Evolutionary conservation across 208 protist genomes (phyloP), one percentile per base, ranked within the genome.

Genomic region (Trypanosoma rangeli): DNA sequence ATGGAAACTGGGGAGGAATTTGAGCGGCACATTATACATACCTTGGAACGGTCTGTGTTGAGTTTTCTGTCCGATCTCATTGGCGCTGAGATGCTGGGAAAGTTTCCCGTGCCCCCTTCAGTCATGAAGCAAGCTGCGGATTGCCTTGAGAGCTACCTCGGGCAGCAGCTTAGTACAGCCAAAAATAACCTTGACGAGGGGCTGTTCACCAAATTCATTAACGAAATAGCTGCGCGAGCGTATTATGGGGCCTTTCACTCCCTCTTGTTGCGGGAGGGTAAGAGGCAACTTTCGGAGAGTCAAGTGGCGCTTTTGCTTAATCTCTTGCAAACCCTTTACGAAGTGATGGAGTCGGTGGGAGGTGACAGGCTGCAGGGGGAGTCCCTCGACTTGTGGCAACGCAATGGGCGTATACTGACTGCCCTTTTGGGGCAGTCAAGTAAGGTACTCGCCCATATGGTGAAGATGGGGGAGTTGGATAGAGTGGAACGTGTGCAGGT

Each of bases 11-110:
- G 33, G 54, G 54, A 69, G 12, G 53, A 69, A 7, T 33, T 69
- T 60, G 22, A 50, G 33, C 7, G 16, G 33, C 54, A 69, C 29
- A 60, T 69, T 35, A 33, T 3, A 24, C 8, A 61, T 10, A 7
- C 3, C 8, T n/a, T 69, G 37, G 64, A 61, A 33, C 28, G 61
- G 24, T 37, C 64, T 2, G n/a, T 49, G 5, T 18, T 69, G 13
- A 69, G 64, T 61, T 61, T 61, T 53, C 54, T 68, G 20, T 56
- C 49, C 1, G 46, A 39, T 39, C 18, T 68, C n/a, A 50, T 33
- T 3, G 63, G 44, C 13, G 22, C 50, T 33, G 7, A 33, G 4
- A 26, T 18, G 9, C n/a, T 33, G 10, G 31, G 3, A 22, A 31
- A 37, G 16, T 39, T 10, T n/a, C 8, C 12, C 35, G n/a, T 22